A percentile compares a stretch with the other conserved stretches of the same genome.
Evolutionary conservation across 176 grass and related monocot genomes (phyloP).

Genomic region (Raddia distichophylla): DNA sequence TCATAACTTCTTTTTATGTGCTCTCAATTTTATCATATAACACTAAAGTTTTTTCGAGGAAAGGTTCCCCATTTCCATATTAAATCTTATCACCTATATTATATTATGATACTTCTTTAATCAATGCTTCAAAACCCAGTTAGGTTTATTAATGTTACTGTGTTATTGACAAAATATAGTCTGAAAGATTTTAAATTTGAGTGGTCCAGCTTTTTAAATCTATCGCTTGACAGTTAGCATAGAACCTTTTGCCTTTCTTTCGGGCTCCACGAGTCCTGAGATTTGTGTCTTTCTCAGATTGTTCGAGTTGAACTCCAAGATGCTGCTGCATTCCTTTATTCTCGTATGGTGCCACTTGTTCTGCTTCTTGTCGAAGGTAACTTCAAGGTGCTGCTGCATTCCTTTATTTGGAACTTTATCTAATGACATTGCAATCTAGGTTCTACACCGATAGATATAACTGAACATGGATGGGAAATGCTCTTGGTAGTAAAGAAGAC

Average conservation of each 20-base stretch:
- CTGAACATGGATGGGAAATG: slow-evolving; percentile 93
- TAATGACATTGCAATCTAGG: slow-evolving; percentile 44
- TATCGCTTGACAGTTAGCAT: not conserved
- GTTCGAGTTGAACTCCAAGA: slow-evolving; percentile 71
- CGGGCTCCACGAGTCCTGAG: not conserved
- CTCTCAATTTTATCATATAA: slow-evolving; percentile 16
- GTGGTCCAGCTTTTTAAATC: not conserved
- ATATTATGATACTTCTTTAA: not conserved
- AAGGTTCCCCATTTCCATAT: not conserved
- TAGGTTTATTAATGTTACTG: not conserved
- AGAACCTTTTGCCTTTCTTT: not conserved
- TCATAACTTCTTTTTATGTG: slow-evolving; percentile 9
- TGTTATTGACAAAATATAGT: not conserved
- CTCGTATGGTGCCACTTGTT: slow-evolving; percentile 82
- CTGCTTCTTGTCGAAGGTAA: slow-evolving; percentile 94
- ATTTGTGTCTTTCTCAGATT: slow-evolving; percentile 49
- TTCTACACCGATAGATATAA: slow-evolving; percentile 80
- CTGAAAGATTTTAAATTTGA: not conserved
- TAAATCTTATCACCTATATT: not conserved
- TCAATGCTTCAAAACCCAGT: not conserved
- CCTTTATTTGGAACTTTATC: slow-evolving; percentile 9
- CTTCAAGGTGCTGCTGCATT: no score
- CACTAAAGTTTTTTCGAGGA: not conserved
- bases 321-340: slow-evolving; percentile 78
- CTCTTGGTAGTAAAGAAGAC: slow-evolving; percentile 63